Evolutionary conservation across 2,329 filamentous ascomycete species (phyloP).

Genomic region (Sclerotiophoma versabilis): DNA sequence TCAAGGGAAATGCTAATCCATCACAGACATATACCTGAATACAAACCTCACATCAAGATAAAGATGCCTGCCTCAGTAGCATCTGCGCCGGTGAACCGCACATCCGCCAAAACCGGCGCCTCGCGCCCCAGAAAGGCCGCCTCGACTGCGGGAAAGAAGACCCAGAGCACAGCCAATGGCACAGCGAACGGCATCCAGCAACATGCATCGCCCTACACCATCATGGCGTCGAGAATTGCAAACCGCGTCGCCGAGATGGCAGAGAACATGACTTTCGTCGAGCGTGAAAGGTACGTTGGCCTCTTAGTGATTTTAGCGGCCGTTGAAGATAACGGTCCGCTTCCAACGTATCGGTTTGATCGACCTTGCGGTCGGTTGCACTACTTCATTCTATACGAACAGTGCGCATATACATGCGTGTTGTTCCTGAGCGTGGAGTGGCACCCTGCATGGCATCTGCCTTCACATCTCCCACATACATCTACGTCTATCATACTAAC

Average conservation of each 20-base stretch:
- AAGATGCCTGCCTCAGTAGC: constrained; percentile 47
- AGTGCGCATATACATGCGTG: neutral
- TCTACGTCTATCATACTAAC: neutral
- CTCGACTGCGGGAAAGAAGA: constrained; percentile 25
- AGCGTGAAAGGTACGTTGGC: constrained; percentile 48
- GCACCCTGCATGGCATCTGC: neutral
- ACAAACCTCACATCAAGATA: neutral
- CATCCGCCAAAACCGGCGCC: constrained; percentile 37
- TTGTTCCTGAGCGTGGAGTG: neutral
- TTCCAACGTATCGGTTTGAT: constrained; percentile 15
- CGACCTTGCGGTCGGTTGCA: constrained; percentile 2
- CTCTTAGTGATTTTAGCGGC: constrained; percentile 18
- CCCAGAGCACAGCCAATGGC: constrained; percentile 34
- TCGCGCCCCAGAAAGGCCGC: constrained; percentile 43
- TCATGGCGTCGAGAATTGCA: constrained; percentile 59
- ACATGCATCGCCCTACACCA: constrained; percentile 56
- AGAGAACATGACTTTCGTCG: constrained; percentile 60
- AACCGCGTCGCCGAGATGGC: constrained; percentile 62
- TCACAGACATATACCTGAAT: neutral
- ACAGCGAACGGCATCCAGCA: constrained; percentile 36
- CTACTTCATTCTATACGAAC: neutral
- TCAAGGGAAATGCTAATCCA: neutral
- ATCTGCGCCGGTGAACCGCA: constrained; percentile 44
- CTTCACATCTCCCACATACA: neutral
- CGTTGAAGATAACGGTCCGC: constrained; percentile 23